phyloP scores from a whole-genome alignment of 257 asterid species.

The Mentha longifolia region DNA sequence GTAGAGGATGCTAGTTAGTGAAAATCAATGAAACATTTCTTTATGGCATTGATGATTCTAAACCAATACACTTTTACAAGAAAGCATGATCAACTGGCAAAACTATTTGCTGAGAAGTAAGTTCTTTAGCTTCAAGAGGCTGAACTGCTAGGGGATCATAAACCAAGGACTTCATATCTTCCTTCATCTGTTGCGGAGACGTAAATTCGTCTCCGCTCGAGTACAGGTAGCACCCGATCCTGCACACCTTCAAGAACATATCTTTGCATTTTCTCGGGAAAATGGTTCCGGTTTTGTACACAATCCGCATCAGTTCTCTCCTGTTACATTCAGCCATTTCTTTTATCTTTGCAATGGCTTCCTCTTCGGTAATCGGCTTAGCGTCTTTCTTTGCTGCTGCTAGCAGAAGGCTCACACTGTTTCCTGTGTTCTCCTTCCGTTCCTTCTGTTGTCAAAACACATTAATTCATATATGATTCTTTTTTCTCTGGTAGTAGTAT shows the following conservation, averaged over 20 bases:
- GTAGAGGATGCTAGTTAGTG: neutral
- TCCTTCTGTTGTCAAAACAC: constrained; percentile 35
- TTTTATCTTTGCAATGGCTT: constrained; percentile 21
- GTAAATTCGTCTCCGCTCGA: constrained; percentile 34
- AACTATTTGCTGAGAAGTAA: neutral
- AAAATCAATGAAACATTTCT: neutral
- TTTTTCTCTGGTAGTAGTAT: neutral
- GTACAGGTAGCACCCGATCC: constrained; percentile 38
- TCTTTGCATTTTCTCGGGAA: constrained; percentile 43
- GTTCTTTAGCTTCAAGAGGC: constrained; percentile 14
- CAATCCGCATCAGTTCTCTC: constrained; percentile 41
- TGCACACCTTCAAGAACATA: constrained; percentile 37
- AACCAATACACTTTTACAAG: constrained; percentile 6
- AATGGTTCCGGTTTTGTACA: constrained; percentile 35
- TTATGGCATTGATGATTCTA: neutral
- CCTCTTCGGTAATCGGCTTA: constrained; percentile 32
- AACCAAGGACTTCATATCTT: constrained; percentile 16
- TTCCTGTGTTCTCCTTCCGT: constrained; percentile 28
- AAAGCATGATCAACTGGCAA: neutral
- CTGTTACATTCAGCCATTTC: constrained; percentile 32
- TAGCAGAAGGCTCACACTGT: constrained; percentile 34
- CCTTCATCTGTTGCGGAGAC: too few species aligned
- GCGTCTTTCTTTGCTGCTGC: constrained; percentile 17
- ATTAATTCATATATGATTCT: neutral
- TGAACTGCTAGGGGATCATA: constrained; percentile 29